Evolutionary conservation across 345 rosid species (phyloP), one percentile per base, ranked within the genome.

Genomic region (Litchi chinensis): DNA sequence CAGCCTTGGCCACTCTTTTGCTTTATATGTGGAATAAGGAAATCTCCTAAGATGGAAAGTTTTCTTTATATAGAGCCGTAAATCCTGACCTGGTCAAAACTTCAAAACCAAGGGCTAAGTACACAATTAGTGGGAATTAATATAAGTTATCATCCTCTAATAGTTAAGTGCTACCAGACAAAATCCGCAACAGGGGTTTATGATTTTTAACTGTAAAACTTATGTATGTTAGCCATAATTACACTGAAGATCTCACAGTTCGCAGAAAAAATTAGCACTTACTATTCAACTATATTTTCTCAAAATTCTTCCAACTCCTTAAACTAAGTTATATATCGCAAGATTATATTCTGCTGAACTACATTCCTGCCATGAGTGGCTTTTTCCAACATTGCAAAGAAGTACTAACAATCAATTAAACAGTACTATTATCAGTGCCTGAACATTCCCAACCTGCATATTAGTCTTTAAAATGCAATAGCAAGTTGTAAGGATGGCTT

Each of bases 71-170:
- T 37, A 6, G 24, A 68, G 54, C 72, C 66, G 9, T 15, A 66
- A 67, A 67, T 39, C n/a, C 68, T 67, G 52, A 67, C 79, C 65
- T 4, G 37, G 48, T 65, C 78, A 48, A 76, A 46, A 22, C 44
- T 46, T 64, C 21, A 5, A 76, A 59, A 69, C 10, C 32, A 56
- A 8, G 37, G 67, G 54, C 68, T 37, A 76, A 39, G 22, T 76
- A 32, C 40, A 75, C 18, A 19, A 28, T 24, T 28, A 41, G 39
- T 39, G 67, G 54, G 22, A 57, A 21, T 54, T 40, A 67, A 76
- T 40, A 66, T 12, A 67, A 76, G 39, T 66, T n/a, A 76, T 39
- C 24, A 52, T 56, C 24, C 18, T 67, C 52, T 54, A 32, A 21
- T 76, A 64, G 32, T 15, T 0, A 56, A 19, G 72, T 65, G 40